A percentile compares a stretch with the other conserved stretches of the same genome.
Evolutionary conservation across 306 rosid genomes (phyloP).

Genomic region (Ormosia semicastrata): DNA sequence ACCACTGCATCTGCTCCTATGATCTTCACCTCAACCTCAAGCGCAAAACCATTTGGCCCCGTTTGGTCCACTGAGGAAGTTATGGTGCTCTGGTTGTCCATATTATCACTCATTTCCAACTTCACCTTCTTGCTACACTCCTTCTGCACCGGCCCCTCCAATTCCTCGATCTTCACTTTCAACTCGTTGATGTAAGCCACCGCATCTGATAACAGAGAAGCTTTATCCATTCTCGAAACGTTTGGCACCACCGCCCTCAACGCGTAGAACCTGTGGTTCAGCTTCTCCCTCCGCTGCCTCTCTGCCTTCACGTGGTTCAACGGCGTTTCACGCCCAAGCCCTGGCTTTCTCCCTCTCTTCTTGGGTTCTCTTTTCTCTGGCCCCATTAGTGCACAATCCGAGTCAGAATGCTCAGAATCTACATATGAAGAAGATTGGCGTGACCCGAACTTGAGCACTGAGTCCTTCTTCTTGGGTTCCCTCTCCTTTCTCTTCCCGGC

Average conservation of each 20-base stretch:
- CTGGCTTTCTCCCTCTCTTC: slow-evolving; percentile 70
- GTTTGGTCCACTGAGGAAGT: slow-evolving; percentile 52
- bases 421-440: neutral
- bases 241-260: slow-evolving; percentile 84
- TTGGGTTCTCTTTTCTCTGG: slow-evolving; percentile 36
- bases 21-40: slow-evolving; percentile 68
- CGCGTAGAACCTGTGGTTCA: slow-evolving; percentile 84
- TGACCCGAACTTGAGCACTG: neutral
- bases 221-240: slow-evolving; percentile 93
- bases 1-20: slow-evolving; percentile 76
- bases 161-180: slow-evolving; percentile 52
- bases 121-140: slow-evolving; percentile 44
- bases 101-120: slow-evolving; percentile 35
- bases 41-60: neutral
- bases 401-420: slow-evolving; percentile 63
- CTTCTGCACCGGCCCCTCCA: slow-evolving; percentile 37
- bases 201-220: slow-evolving; percentile 79
- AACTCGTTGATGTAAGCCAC: slow-evolving; percentile 73
- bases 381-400: slow-evolving; percentile 35
- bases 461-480: neutral
- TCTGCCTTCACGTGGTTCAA: slow-evolving; percentile 88
- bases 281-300: slow-evolving; percentile 84
- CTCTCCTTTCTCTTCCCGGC: neutral
- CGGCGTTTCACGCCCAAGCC: slow-evolving; percentile 48
- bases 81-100: slow-evolving; percentile 66